A percentile compares a stretch with the other conserved stretches of the same genome.
Evolutionary conservation across 108 stramenopile species (phyloP).

Genomic region (Bacterosira constricta): DNA sequence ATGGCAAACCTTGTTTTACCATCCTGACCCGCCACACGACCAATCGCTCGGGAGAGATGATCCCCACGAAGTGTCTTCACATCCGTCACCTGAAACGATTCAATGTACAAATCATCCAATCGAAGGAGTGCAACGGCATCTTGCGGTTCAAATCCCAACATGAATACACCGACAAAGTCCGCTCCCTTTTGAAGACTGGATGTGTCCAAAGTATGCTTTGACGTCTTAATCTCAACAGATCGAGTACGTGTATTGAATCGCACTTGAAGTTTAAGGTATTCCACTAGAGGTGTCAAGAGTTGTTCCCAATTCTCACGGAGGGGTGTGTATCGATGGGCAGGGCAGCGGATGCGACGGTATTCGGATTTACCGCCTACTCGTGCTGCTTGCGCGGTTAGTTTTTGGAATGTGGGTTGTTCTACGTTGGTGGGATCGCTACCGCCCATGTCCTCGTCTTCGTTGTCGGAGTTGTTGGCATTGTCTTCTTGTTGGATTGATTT

Average conservation of each 20-base stretch:
- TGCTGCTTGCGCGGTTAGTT: slow-evolving; percentile 74
- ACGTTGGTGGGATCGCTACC: neutral
- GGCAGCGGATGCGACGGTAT: slow-evolving; percentile 94
- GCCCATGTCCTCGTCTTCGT: slow-evolving; percentile 42
- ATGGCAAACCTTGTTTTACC: slow-evolving; percentile 99
- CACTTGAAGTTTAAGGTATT: slow-evolving; percentile 96
- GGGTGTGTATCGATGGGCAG: slow-evolving; percentile 95
- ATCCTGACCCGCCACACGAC: slow-evolving; percentile 97
- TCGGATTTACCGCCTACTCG: slow-evolving; percentile 70
- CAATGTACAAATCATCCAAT: slow-evolving; percentile 97
- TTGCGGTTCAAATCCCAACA: slow-evolving; percentile 98
- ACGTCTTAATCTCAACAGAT: slow-evolving; percentile 97
- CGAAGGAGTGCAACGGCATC: slow-evolving; percentile 98
- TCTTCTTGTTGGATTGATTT: slow-evolving; percentile 71
- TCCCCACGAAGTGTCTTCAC: slow-evolving; percentile 96
- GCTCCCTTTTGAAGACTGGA: slow-evolving; percentile 95
- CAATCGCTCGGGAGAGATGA: slow-evolving; percentile 97
- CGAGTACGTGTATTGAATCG: slow-evolving; percentile 98
- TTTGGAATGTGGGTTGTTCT: slow-evolving; percentile 81
- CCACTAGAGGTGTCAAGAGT: slow-evolving; percentile 91
- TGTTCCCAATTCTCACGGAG: slow-evolving; percentile 91
- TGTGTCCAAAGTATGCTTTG: slow-evolving; percentile 85
- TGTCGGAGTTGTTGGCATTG: slow-evolving; percentile 18
- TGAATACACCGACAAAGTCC: slow-evolving; percentile 97
- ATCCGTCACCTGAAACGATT: slow-evolving; percentile 97